These are phyloP conservation scores for Arabis hirsuta DNA, from an alignment of 345 rosid species.

Conservation along the genomic window DNA sequence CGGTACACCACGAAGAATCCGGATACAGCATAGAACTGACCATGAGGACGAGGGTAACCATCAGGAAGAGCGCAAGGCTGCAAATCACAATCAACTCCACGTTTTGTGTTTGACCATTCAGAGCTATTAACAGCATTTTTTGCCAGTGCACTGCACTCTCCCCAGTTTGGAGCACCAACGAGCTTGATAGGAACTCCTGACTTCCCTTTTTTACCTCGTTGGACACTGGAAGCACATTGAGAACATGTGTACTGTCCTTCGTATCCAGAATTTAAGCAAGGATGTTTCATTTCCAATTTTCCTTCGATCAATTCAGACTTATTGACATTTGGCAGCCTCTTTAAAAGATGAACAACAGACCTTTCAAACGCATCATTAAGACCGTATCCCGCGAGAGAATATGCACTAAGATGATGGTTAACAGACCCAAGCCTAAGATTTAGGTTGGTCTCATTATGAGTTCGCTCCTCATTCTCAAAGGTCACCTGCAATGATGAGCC, in stretches of 20 bases:
- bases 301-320: slow-evolving; percentile 54
- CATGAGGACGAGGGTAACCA: slow-evolving; percentile 78
- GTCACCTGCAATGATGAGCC: slow-evolving; percentile 99
- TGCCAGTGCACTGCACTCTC: slow-evolving; percentile 75
- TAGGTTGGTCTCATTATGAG: slow-evolving; percentile 63
- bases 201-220: slow-evolving; percentile 61
- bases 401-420: slow-evolving; percentile 87
- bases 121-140: slow-evolving; percentile 85
- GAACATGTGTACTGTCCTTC: slow-evolving; percentile 70
- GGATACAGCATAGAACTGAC: slow-evolving; percentile 90
- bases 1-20: slow-evolving; percentile 95
- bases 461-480: slow-evolving; percentile 71
- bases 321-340: slow-evolving; percentile 50
- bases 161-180: slow-evolving; percentile 89
- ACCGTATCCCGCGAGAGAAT: slow-evolving; percentile 97
- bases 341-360: slow-evolving; percentile 71
- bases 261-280: slow-evolving; percentile 91
- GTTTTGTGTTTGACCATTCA: slow-evolving; percentile 72
- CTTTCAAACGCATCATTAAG: slow-evolving; percentile 97
- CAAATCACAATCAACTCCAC: slow-evolving; percentile 81
- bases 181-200: slow-evolving; percentile 69
- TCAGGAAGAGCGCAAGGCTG: slow-evolving; percentile 90
- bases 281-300: slow-evolving; percentile 77
- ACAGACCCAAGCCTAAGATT: slow-evolving; percentile 79
- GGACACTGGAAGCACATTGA: slow-evolving; percentile 61